Base-by-base conservation (phyloP, 495 filamentous ascomycete species). In the Neurospora intermedia region DNA sequence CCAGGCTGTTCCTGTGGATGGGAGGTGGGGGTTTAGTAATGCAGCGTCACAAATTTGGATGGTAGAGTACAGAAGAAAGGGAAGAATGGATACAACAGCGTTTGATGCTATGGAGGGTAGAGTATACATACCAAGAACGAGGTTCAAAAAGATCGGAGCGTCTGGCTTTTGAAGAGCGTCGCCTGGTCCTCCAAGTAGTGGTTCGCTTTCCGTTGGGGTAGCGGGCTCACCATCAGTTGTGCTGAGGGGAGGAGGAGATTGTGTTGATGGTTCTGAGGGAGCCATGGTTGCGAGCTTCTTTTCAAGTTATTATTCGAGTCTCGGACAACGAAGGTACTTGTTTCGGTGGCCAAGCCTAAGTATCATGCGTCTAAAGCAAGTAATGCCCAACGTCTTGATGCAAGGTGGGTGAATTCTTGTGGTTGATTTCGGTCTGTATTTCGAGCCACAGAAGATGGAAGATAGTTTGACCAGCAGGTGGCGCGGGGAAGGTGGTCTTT, bases 131-230 rank as follows among this genome's bases (percentile, higher is more conserved):
- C 94, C 94, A 27, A 94, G 86, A 70, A 92, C 82, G 31, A 97
- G 84, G 76, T 98, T 98, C 73, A 86, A 83, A 71, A 87, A 80
- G 23, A 97, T 84, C 38, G 87, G 82, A 73, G 89, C 83, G 4
- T 85, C 81, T 18, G 91, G 87, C 71, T 85, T 81, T 83, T 96
- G 94, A 43, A 86, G 85, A 6, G 89, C 92, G 82, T 93, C 91
- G 71, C 93, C 93, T 31, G 88, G 83, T 62, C 87, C 81, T 66
- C 93, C 93, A 38, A 97, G 87, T 43, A 97, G 83, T 69, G 94
- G 94, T 77, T 94, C 93, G 54, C 89, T 84, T 78, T 96, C 93
- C 42, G 72, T 73, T 13, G 76, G 77, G 3, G 35, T 27, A 66
- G 73, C 48, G 27, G 69, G 38, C 35, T 73, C 43, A 20, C 70